Percentiles rank a stretch among this genome's conserved stretches.
These are phyloP conservation scores for Rhododendron kiyosumense DNA, from an alignment of 148 eudicot genomes.

Conservation along the genomic window DNA sequence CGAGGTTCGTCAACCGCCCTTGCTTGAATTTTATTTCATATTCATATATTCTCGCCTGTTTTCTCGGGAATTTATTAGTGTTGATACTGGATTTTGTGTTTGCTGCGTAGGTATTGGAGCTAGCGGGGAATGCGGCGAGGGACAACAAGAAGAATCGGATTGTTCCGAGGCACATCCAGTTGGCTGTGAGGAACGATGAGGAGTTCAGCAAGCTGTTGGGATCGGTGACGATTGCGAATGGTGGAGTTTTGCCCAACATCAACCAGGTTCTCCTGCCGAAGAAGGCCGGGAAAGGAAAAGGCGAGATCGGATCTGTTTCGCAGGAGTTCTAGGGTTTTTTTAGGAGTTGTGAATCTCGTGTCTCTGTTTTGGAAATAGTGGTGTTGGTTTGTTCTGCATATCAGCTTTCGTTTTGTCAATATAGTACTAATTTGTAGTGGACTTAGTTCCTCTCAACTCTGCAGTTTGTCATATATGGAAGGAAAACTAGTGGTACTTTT, in stretches of 20 bases:
- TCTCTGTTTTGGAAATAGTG: too few species aligned
- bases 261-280: slow-evolving; percentile 35
- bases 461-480: not conserved
- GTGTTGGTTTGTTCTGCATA: not conserved
- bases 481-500: not conserved
- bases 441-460: not conserved
- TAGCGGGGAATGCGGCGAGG: slow-evolving; percentile 46
- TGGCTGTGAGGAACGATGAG: slow-evolving; percentile 47
- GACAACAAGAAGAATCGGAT: slow-evolving; percentile 44
- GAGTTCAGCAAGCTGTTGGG: slow-evolving; percentile 41
- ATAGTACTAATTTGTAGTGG: not conserved
- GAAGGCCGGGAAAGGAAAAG: slow-evolving; percentile 29
- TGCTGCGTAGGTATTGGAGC: slow-evolving; percentile 31
- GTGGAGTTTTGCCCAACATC: slow-evolving; percentile 44
- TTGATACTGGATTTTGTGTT: not conserved
- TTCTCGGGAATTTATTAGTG: too few species aligned
- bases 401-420: not conserved
- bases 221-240: slow-evolving; percentile 36
- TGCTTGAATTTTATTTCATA: too few species aligned
- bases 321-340: slow-evolving; percentile 38
- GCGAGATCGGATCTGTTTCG: slow-evolving; percentile 22
- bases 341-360: not conserved
- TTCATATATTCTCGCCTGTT: too few species aligned
- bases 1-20: slow-evolving; percentile 16
- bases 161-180: slow-evolving; percentile 39